Conservation (phyloP, 805 yeast species). For the Wickerhamiella dianesei region DNA sequence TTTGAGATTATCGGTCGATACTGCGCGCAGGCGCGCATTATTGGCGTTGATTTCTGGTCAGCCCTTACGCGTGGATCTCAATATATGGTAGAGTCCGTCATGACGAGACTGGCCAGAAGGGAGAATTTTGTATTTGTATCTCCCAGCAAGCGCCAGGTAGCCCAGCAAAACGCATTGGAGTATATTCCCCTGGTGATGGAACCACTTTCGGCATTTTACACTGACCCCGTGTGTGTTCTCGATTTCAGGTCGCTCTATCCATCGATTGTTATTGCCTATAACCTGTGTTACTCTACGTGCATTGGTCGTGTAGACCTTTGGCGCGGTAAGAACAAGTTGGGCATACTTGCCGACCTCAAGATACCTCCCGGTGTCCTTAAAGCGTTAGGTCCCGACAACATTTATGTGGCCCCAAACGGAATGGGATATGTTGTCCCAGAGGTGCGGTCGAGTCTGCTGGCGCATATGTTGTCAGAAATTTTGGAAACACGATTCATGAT, state of each 20-base stretch:
- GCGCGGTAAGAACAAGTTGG: slow-evolving; percentile 27
- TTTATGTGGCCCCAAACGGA: slow-evolving; percentile 78
- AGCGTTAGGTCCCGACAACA: slow-evolving; percentile 28
- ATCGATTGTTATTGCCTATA: slow-evolving; percentile 80
- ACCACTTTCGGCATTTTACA: slow-evolving; percentile 72
- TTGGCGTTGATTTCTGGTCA: slow-evolving; percentile 84
- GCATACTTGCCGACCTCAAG: slow-evolving; percentile 29
- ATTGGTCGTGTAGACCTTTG: slow-evolving; percentile 25
- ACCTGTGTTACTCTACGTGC: slow-evolving; percentile 44
- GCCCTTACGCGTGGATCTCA: slow-evolving; percentile 87
- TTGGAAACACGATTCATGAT: slow-evolving; percentile 68
- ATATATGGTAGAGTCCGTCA: slow-evolving; percentile 77
- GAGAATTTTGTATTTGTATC: slow-evolving; percentile 64
- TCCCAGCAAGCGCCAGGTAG: slow-evolving; percentile 70
- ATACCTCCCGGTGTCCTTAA: slow-evolving; percentile 38
- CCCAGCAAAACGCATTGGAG: slow-evolving; percentile 72
- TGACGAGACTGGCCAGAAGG: slow-evolving; percentile 58
- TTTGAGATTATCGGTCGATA: slow-evolving; percentile 58
- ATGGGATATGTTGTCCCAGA: slow-evolving; percentile 54
- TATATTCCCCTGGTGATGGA: slow-evolving; percentile 88
- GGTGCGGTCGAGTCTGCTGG: slow-evolving; percentile 57
- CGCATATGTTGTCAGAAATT: slow-evolving; percentile 75
- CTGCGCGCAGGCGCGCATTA: slow-evolving; percentile 68
- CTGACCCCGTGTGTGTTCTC: slow-evolving; percentile 75
- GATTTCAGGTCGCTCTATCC: slow-evolving; percentile 95